Base-by-base conservation (phyloP, 1,139 yeast species). In the Meyerozyma smithsonii region DNA sequence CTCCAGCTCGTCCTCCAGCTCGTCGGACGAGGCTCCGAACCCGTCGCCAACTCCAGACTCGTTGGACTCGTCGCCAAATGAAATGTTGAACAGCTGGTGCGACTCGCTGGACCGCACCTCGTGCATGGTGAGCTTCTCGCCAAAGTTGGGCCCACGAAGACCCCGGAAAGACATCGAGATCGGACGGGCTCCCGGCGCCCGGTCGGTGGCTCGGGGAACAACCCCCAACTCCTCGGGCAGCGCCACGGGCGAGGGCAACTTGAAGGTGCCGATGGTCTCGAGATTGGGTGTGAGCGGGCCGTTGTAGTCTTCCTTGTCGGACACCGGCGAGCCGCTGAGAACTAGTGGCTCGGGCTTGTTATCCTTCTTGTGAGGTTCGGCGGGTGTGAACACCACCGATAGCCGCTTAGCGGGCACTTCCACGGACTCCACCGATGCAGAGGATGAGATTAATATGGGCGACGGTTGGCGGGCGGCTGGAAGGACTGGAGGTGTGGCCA, bases 121-220 rank as follows among this genome's bases (percentile, higher is more conserved):
- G 38, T 56, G 65, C 35, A 51, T 55, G 5, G 58, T 54, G 16
- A 66, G 43, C 38, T 66, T 61, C 15, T 67, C 62, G 8, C 62
- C 70, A 48, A 79, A 75, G 1, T 77, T 66, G 1, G 87, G 82
- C 0, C 80, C 83, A 41, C 64, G 71, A 42, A 81, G 58, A 0
- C 88, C 88, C 48, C 74, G 73, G 58, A 80, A 81, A 1, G 88
- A 80, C 83, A 79, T 75, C 2, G 86, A 79, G 5, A 80, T 65
- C 11, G 86, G 86, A 45, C 87, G 64, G 36, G 34, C 15, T 17
- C 34, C 34, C 14, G 20, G 5, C 5, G 34, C n/a, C 14, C n/a
- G 15, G 21, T 18, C 21, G 5, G 3, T 11, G 12, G 34, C 14
- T 30, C 34, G 15, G 2, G 34, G 21, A n/a, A 17, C 21, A 3